Base-by-base conservation (phyloP, 129 eudicot genomes). In the Flaveria bidentis region DNA sequence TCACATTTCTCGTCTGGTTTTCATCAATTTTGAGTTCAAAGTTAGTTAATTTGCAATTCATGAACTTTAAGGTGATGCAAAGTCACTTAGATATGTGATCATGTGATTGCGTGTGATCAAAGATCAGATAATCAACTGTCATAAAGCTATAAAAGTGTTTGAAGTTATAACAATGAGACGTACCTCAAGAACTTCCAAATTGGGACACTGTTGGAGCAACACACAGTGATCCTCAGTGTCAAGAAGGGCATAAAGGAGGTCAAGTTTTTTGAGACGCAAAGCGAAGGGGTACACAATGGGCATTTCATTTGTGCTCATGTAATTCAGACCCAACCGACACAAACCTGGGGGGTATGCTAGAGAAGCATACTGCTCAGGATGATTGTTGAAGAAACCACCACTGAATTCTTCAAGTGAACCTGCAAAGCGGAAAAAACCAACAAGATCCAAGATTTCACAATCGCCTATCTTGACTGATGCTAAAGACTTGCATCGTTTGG, bases 181-280 rank as follows among this genome's bases (percentile, higher is more conserved):
- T 84, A 93, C 98, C 98, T 90, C 97, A 20, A 93, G 95, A 82
- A 85, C 64, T 82, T 93, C 98, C 82, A 93, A 81, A 75, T 86
- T 90, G 56, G 96, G 96, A 72, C 97, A 93, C 74, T 76, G 74
- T 49, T 81, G 84, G 61, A 93, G 81, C 64, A 93, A 84, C 39
- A 44, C 73, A 47, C 97, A 86, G 22, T 88, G 95, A 69, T 84
- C 97, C 57, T 88, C 97, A 9, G 90, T 84, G 85, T 82, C 89
- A 65, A 93, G 92, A 67, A 86, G 67, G 20, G 97, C 89, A 75
- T 87, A 88, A 8, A 90, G 78, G 47, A 93, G 97, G 78, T 93
- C 97, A 82, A 93, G 71, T 57, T 83, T 90, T 75, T 76, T 88
- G 7, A 93, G 87, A 22, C 79, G 84, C 17, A 87, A 81, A 15